Base-by-base conservation (phyloP, 305 asterid species). In the Fraxinus ornus region DNA sequence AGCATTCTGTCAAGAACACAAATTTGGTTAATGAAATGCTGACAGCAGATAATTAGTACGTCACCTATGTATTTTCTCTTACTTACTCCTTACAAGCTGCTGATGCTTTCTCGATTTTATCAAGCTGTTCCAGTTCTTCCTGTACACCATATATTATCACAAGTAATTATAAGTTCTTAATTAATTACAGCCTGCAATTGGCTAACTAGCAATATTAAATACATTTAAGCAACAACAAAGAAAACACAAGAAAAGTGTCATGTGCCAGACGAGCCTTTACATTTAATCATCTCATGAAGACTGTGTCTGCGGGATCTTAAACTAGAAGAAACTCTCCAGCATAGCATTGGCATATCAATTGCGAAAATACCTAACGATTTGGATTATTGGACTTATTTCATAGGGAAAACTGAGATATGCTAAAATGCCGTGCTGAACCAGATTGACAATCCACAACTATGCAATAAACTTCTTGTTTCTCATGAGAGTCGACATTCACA, bases 11-110 rank as follows among this genome's bases (percentile, higher is more conserved):
- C n/a, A 32, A 82, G 39, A 41, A 77, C 2, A 76, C 21, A 73
- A 57, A 75, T 37, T 17, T 7, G 19, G 84, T 80, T 60, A 85
- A 39, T 5, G 17, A 75, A 22, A 70, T 12, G 55, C 35, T 10
- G 26, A 44, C 77, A 17, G 68, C 76, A 79, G 22, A 79, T 55
- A 35, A 30, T 12, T 36, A 70, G 79, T 24, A 8, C 3, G 26
- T 17, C 32, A 60, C 36, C 47, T 70, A 7, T 44, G n/a, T 76
- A 79, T 79, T 17, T 77, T 75, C 10, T 37, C 7, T 33, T 77
- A 80, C 98, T 93, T 91, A 95, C 99, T 94, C 99, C 87, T 90
- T 92, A 90, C 99, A 94, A 78, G 94, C 90, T 75, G 95, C 84
- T n/a, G 98, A 94, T 17, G 99, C 96, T 36, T 85, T 90, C 60